Evolutionary conservation across 345 rosid genomes (phyloP).

Genomic region (Fremontodendron californicum): DNA sequence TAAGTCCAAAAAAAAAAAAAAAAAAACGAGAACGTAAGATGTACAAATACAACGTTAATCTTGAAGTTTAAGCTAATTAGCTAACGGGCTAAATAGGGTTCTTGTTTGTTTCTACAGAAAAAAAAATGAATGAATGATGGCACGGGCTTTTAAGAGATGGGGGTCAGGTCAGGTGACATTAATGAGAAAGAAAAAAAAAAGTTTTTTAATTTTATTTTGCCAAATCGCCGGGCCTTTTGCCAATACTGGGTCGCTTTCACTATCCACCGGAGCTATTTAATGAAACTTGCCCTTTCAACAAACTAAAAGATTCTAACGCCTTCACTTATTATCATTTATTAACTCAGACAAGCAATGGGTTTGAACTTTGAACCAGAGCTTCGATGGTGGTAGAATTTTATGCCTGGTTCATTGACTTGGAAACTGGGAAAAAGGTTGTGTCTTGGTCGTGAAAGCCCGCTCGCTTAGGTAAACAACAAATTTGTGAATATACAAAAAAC

Average conservation of each 20-base stretch:
- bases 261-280: conserved; percentile 16
- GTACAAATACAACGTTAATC: conserved; percentile 2
- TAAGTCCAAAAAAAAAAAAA: not conserved
- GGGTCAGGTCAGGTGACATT: not conserved
- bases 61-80: not conserved
- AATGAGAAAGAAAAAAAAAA: not conserved
- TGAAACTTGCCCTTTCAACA: not conserved
- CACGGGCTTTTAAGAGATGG: conserved; percentile 3
- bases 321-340: not conserved
- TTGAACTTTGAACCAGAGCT: not conserved
- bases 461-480: not conserved
- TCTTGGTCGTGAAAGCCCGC: not conserved
- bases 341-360: not conserved
- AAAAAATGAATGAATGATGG: not conserved
- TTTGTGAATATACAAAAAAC: not conserved
- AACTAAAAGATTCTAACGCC: conserved; percentile 9
- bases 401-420: conserved; percentile 1
- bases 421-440: too few species aligned
- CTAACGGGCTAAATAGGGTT: not conserved
- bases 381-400: not conserved
- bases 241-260: conserved; percentile 11
- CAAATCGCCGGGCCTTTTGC: conserved; percentile 7
- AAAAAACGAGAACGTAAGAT: not conserved
- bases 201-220: not conserved
- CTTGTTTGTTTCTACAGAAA: not conserved